These are phyloP conservation scores for Aspergillus funiculosus DNA, from an alignment of 495 filamentous ascomycete genomes.

Conservation along the genomic window DNA sequence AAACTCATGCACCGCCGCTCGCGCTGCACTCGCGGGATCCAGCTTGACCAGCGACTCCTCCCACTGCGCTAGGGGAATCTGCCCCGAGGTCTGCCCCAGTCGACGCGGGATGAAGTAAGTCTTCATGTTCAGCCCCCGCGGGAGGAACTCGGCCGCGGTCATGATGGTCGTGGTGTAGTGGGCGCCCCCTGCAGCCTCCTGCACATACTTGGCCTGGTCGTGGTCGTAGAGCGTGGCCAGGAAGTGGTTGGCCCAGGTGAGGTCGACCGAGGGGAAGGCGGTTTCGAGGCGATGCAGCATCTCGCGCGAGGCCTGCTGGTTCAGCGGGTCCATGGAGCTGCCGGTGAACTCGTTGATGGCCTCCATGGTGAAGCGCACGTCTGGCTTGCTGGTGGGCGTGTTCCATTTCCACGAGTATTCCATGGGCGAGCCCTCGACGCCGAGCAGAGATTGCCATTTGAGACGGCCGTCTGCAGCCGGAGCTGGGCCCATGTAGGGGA, in stretches of 20 bases:
- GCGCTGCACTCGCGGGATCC: not conserved
- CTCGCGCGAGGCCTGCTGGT: slow-evolving; percentile 15
- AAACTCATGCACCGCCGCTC: not conserved
- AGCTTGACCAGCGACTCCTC: not conserved
- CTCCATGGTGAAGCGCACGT: slow-evolving; percentile 21
- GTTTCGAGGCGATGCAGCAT: slow-evolving; percentile 9
- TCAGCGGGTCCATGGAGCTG: slow-evolving; percentile 21
- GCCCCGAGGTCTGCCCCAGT: not conserved
- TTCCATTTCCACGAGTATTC: slow-evolving; percentile 32
- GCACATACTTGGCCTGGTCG: not conserved
- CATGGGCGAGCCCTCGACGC: slow-evolving; percentile 16
- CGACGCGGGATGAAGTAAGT: slow-evolving; percentile 3
- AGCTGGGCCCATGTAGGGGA: slow-evolving; percentile 11
- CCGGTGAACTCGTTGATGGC: slow-evolving; percentile 18
- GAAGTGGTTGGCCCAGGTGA: slow-evolving; percentile 25
- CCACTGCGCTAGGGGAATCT: not conserved
- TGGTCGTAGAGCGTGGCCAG: slow-evolving; percentile 1
- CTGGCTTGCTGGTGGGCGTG: slow-evolving; percentile 14
- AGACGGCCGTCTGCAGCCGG: slow-evolving; percentile 7
- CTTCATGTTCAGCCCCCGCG: not conserved
- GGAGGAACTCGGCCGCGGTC: not conserved
- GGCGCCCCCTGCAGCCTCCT: not conserved
- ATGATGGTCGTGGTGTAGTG: not conserved
- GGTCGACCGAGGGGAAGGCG: slow-evolving; percentile 16
- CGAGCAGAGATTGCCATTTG: slow-evolving; percentile 18